Evolutionary conservation across 306 rosid genomes (phyloP).

Genomic region (Delonix regia): DNA sequence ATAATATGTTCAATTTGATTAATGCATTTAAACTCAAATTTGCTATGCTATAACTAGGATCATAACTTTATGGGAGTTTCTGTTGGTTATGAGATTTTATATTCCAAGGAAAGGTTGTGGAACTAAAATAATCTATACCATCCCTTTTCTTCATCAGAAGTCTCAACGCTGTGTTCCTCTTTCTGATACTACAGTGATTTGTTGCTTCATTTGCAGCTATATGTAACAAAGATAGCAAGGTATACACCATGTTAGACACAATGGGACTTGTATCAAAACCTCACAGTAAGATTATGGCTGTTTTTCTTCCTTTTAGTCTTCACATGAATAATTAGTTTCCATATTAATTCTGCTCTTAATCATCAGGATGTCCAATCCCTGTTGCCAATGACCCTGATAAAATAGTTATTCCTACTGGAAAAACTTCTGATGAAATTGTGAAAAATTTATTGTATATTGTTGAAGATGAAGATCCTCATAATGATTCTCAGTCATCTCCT

Average conservation of each 20-base stretch:
- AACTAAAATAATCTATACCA: conserved; percentile 10
- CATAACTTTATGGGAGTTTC: conserved; percentile 21
- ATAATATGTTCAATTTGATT: conserved; percentile 17
- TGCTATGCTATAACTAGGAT: conserved; percentile 22
- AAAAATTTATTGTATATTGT: conserved; percentile 57
- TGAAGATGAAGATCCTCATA: conserved; percentile 51
- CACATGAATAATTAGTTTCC: conserved; percentile 32
- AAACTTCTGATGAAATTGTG: conserved; percentile 64
- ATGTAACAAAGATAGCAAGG: conserved; percentile 90
- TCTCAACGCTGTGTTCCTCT: not conserved
- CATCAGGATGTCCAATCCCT: conserved; percentile 85
- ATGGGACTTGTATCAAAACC: conserved; percentile 68
- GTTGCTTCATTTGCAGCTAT: conserved; percentile 67
- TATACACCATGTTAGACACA: conserved; percentile 67
- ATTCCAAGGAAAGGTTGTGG: conserved; percentile 29
- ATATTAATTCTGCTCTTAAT: conserved; percentile 35
- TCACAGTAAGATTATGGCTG: conserved; percentile 71
- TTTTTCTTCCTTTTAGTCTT: conserved; percentile 26
- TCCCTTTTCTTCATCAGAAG: conserved; percentile 23
- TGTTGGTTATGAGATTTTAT: conserved; percentile 24
- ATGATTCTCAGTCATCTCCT: conserved; percentile 56
- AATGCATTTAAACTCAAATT: conserved; percentile 24
- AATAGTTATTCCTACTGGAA: conserved; percentile 70
- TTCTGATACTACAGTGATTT: conserved; percentile 36
- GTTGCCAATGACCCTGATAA: conserved; percentile 66